Percentiles rank a stretch among this genome's conserved stretches.
phyloP scores from a whole-genome alignment of 140 eudicot species.

The Anethum foeniculum region DNA sequence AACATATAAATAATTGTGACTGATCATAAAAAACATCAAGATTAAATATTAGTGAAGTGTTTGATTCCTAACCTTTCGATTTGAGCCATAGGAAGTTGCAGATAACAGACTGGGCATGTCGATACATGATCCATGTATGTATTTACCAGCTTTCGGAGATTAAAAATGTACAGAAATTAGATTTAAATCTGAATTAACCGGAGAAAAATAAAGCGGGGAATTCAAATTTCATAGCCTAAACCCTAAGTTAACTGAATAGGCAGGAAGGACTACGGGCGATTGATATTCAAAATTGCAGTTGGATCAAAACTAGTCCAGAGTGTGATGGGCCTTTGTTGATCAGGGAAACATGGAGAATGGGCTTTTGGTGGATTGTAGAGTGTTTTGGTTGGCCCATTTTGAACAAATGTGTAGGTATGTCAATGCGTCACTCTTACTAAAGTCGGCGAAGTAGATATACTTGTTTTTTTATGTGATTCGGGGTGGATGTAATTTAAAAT shows the following conservation, averaged over 20 bases:
- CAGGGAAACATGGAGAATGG: not conserved
- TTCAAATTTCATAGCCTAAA: not conserved
- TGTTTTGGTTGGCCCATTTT: too few relatives aligned
- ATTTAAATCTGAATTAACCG: not conserved
- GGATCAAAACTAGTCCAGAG: not conserved
- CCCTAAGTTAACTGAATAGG: not conserved
- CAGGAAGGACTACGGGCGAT: too few relatives aligned
- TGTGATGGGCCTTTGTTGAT: not conserved
- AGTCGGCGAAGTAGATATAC: too few relatives aligned
- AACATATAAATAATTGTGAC: not conserved
- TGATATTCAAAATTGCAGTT: not conserved
- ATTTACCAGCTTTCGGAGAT: not conserved
- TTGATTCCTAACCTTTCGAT: conserved; percentile 32
- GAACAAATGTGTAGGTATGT: too few relatives aligned
- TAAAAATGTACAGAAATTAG: not conserved
- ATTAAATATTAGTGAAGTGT: not conserved
- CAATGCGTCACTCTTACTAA: too few relatives aligned
- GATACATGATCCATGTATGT: conserved; percentile 13
- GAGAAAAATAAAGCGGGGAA: not conserved
- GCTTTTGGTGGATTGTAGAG: too few relatives aligned
- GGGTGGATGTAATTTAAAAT: too few relatives aligned
- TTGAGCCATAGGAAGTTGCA: conserved; percentile 29
- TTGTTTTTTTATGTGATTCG: too few relatives aligned
- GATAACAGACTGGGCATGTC: conserved; percentile 44
- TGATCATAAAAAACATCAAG: not conserved